Evolutionary conservation across 2,329 filamentous ascomycete species (phyloP), one percentile per base, ranked within the genome.

Genomic region (Fusarium praegraminearum): DNA sequence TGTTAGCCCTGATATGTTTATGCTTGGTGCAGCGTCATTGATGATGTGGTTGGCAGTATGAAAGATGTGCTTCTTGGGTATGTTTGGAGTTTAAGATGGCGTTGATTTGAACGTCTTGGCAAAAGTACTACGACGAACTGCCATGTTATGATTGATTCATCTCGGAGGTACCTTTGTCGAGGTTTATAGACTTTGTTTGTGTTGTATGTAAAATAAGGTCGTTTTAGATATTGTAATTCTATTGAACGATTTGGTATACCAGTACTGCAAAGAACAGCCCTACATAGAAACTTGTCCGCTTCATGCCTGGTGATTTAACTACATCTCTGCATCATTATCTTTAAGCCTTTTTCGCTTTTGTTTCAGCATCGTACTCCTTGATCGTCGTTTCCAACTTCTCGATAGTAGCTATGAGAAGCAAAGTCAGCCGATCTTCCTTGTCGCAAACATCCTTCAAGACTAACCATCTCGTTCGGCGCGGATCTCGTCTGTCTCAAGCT

Each of bases 401-500:
- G 41, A 83, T 78, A 43, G 76, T 77, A 13, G 67, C 78, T 79
- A 35, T n/a, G 36, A n/a, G 5, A 20, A 36, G n/a, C 16, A 26
- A 24, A 15, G 24, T 71, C n/a, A 63, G 45, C 20, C 16, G 22
- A n/a, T 8, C 35, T 36, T 73, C 70, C 69, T 26, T 24, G 15
- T 56, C 16, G 28, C 44, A 45, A 30, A 46, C 62, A 59, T 20
- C 35, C 12, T 15, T 57, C 7, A 49, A 8, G 20, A 75, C 82
- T 62, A 74, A 90, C 89, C 85, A 71, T 86, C 80, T 71, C 86
- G 87, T 45, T 89, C 83, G 22, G 82, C 81, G 75, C 86, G 89
- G 59, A 87, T 83, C 80, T 96, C 93, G 56, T 92, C 85, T 35
- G 87, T 86, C 78, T 94, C 92, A 52, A 95, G 83, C 79, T 90